Percentiles rank a stretch among this genome's conserved stretches.
phyloP scores from a whole-genome alignment of 257 asterid species.

The Lycium barbarum region DNA sequence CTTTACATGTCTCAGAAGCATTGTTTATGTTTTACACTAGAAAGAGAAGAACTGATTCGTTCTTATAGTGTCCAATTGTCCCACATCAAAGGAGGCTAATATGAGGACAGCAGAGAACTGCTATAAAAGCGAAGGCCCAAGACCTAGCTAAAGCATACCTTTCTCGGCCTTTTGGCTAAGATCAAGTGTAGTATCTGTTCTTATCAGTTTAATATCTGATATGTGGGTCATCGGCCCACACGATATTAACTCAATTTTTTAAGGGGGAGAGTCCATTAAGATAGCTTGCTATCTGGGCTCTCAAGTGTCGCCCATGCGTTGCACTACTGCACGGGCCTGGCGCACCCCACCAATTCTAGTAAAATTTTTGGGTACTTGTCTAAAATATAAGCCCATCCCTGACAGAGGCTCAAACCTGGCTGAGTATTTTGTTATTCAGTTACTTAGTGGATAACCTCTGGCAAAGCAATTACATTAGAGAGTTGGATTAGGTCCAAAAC shows the following conservation, averaged over 20 bases:
- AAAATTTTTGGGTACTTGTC: too few relatives aligned
- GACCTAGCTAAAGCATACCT: conserved; percentile 30
- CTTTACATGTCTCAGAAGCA: too few relatives aligned
- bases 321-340: too few relatives aligned
- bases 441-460: too few relatives aligned
- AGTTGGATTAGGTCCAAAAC: too few relatives aligned
- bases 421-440: too few relatives aligned
- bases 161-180: conserved; percentile 60
- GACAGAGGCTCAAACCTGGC: too few relatives aligned
- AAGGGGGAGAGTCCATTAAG: neutral
- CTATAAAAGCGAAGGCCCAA: neutral
- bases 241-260: neutral
- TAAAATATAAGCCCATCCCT: too few relatives aligned
- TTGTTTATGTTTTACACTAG: neutral
- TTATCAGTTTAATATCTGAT: conserved; percentile 42
- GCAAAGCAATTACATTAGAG: too few relatives aligned
- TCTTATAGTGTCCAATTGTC: neutral
- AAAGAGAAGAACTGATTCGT: neutral
- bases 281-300: too few relatives aligned
- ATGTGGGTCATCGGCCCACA: neutral
- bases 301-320: too few relatives aligned
- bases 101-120: neutral
- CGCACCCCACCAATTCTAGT: too few relatives aligned
- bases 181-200: conserved; percentile 52
- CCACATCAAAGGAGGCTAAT: neutral